phyloP scores from a whole-genome alignment of 345 rosid genomes.

The Melaleuca quinquenervia region DNA sequence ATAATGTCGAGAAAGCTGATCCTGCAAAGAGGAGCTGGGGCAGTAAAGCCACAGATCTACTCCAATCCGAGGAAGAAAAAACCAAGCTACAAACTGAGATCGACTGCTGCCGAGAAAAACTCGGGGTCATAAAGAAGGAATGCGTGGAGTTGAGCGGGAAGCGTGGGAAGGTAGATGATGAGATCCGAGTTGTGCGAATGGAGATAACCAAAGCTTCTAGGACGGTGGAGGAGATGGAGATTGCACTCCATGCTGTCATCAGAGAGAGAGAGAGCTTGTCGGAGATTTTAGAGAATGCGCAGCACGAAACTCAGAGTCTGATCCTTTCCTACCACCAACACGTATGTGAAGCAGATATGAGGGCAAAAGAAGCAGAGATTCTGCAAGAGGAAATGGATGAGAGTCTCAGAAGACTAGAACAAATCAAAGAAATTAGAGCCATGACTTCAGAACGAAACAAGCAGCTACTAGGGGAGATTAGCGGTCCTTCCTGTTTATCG shows the following conservation, averaged over 20 bases:
- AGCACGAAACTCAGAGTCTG: slow-evolving; percentile 29
- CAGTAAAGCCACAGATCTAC: slow-evolving; percentile 66
- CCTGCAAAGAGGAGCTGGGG: slow-evolving; percentile 29
- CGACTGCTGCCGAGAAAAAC: slow-evolving; percentile 42
- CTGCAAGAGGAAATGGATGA: slow-evolving; percentile 32
- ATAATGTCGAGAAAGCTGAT: slow-evolving; percentile 52
- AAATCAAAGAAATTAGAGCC: slow-evolving; percentile 16
- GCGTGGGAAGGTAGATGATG: slow-evolving; percentile 22
- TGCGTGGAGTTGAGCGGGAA: slow-evolving; percentile 29
- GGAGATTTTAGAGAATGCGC: slow-evolving; percentile 43
- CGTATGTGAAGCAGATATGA: slow-evolving; percentile 40
- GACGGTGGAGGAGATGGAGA: slow-evolving; percentile 30
- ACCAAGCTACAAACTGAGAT: slow-evolving; percentile 59
- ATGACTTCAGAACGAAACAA: slow-evolving; percentile 18
- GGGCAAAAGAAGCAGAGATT: slow-evolving; percentile 33
- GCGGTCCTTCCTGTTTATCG: slow-evolving; percentile 7
- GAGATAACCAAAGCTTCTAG: slow-evolving; percentile 39
- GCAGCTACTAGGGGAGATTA: slow-evolving; percentile 13
- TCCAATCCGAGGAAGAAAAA: slow-evolving; percentile 74
- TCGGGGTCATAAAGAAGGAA: slow-evolving; percentile 31
- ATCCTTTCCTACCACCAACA: slow-evolving; percentile 48
- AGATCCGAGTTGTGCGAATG: slow-evolving; percentile 19
- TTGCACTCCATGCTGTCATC: slow-evolving; percentile 25
- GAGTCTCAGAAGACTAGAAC: slow-evolving; percentile 20
- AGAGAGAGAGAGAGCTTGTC: slow-evolving; percentile 48